Percentiles rank a stretch among this genome's conserved stretches.
Evolutionary conservation across 2,329 filamentous ascomycete species (phyloP).

Genomic region (Cercospora zeina): DNA sequence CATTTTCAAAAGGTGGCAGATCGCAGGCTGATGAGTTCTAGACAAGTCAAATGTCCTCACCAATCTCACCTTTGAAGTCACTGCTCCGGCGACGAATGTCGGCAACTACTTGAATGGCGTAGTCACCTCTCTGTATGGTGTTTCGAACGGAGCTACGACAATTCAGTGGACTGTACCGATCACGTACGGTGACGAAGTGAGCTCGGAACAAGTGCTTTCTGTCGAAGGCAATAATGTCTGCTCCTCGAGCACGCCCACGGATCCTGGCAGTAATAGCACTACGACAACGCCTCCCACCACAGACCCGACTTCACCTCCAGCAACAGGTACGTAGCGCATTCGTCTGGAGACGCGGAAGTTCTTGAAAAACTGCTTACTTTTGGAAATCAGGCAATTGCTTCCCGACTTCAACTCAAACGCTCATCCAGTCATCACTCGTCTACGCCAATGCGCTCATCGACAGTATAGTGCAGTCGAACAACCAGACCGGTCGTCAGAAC

Average conservation of each 20-base stretch:
- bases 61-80: conserved; percentile 26
- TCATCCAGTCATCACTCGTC: conserved; percentile 20
- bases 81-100: conserved; percentile 15
- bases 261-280: conserved; percentile 11
- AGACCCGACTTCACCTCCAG: background rate
- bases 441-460: conserved; percentile 22
- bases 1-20: background rate
- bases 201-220: conserved; percentile 12
- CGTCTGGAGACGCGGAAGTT: background rate
- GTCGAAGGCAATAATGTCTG: conserved; percentile 18
- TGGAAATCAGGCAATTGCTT: conserved; percentile 11
- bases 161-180: conserved; percentile 20
- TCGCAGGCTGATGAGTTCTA: background rate
- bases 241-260: conserved; percentile 3
- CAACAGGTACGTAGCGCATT: background rate
- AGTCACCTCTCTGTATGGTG: conserved; percentile 26
- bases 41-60: conserved; percentile 24
- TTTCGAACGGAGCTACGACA: conserved; percentile 21
- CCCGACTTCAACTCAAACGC: conserved; percentile 14
- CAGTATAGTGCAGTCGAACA: conserved; percentile 20
- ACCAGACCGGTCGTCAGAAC: conserved; percentile 19
- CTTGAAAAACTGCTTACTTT: background rate
- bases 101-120: conserved; percentile 19
- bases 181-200: conserved; percentile 17
- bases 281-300: conserved; percentile 5